Base-by-base conservation (phyloP, 1,284 basidiomycete genomes). In the Ceratobasidium sp. region DNA sequence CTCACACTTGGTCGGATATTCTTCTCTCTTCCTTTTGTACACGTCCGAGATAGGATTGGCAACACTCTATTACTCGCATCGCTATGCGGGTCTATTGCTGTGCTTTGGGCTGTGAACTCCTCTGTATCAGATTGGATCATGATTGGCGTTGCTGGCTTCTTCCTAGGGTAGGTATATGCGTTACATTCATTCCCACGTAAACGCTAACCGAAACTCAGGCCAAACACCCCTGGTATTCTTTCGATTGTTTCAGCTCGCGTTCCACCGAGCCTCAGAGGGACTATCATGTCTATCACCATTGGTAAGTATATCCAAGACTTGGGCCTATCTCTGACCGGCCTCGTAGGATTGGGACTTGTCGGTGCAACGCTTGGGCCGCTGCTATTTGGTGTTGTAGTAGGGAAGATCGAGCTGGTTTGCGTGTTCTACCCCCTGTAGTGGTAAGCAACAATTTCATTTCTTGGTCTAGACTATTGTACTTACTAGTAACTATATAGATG, bases 301-400 rank as follows among this genome's bases (percentile, higher is more conserved):
- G 60, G 57, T 45, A 45, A 1, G 58, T 35, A 7, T 38, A 2
- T 17, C 5, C 45, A 17, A 22, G 3, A n/a, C 15, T 38, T 17
- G 22, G 13, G 6, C 25, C n/a, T 47, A 32, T 13, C 15, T 29
- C 17, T 1, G 15, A n/a, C 32, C n/a, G 25, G 56, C 31, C n/a
- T 29, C 22, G 43, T 34, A 64, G 60, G 60, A 15, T 47, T 50
- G 8, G 60, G 45, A 1, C 47, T 64, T 5, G 60, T 64, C 1
- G 60, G 60, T 25, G 60, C 40, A 7, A 64, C 60, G n/a, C 60
- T 64, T 29, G 60, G 47, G 10, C 47, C 60, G 17, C n/a, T 64
- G 22, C 20, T 64, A 22, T 64, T 64, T 22, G 60, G 60, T 40
- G 29, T 64, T 10, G 42, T 35, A 1, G 60, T 52, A 2, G 60